phyloP scores from a whole-genome alignment of 2,329 filamentous ascomycete genomes.

The Sporothrix protearum region DNA sequence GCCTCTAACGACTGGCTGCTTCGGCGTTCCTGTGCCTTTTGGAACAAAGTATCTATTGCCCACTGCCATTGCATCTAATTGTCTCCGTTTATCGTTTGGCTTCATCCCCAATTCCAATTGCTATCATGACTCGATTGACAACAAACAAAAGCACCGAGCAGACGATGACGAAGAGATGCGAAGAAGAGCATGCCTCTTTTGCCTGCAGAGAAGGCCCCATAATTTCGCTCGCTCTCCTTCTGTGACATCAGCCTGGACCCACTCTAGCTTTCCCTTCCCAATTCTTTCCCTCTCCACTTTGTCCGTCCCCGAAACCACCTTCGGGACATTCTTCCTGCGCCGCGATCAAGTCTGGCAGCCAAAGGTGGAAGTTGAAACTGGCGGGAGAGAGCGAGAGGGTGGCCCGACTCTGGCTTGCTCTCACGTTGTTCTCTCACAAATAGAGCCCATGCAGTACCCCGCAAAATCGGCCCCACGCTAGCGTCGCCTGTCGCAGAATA shows the following conservation, averaged over 20 bases:
- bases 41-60: not conserved
- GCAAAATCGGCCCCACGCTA: slow-evolving; percentile 23
- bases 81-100: not conserved
- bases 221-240: not conserved
- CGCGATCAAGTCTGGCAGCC: not conserved
- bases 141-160: not conserved
- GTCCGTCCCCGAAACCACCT: not conserved
- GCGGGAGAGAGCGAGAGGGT: not conserved
- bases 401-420: not conserved
- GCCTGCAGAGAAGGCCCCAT: not conserved
- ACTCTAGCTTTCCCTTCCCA: slow-evolving; percentile 8
- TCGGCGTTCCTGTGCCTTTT: not conserved
- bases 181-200: not conserved
- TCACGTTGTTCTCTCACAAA: not conserved
- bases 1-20: not conserved
- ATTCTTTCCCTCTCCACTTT: not conserved
- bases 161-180: not conserved
- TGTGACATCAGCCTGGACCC: slow-evolving; percentile 21
- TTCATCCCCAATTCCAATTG: not conserved
- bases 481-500: not conserved
- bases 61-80: not conserved
- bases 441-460: slow-evolving; percentile 21
- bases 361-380: not conserved
- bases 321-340: not conserved
- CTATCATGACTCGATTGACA: not conserved